Conservation (phyloP, 2,329 filamentous ascomycete species). For the Phaeosphaeria sp. region DNA sequence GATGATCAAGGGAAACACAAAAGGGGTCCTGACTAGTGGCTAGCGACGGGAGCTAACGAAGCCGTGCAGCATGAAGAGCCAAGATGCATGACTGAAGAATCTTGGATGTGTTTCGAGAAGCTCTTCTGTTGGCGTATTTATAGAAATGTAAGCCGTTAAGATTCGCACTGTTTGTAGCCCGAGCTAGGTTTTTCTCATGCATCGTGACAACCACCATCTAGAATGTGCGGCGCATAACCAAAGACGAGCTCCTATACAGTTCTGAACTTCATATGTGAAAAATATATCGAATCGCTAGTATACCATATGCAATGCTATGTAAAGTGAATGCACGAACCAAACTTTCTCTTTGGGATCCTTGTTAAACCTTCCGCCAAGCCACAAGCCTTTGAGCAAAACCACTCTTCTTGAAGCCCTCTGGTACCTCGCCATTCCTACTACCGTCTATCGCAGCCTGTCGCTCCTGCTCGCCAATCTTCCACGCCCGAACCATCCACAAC, state of each 20-base stretch:
- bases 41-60: constrained; percentile 21
- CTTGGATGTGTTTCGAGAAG: neutral
- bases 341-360: neutral
- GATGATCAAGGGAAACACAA: constrained; percentile 6
- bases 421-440: constrained; percentile 1
- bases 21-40: constrained; percentile 18
- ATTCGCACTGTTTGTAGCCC: too few relatives aligned
- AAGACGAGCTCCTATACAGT: too few relatives aligned
- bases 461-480: constrained; percentile 66
- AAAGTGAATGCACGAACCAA: neutral
- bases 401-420: constrained; percentile 24
- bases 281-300: neutral
- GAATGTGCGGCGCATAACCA: too few relatives aligned
- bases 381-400: constrained; percentile 38
- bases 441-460: constrained; percentile 39
- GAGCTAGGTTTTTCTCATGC: too few relatives aligned
- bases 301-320: neutral
- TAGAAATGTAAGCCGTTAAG: too few relatives aligned
- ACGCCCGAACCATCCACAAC: constrained; percentile 62
- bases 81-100: neutral
- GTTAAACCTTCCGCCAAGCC: constrained; percentile 38
- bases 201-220: too few relatives aligned
- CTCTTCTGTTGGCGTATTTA: neutral
- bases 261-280: too few relatives aligned
- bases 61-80: constrained; percentile 1